Evolutionary conservation across 2,329 filamentous ascomycete genomes (phyloP).

Genomic region (Penicillium sp.): DNA sequence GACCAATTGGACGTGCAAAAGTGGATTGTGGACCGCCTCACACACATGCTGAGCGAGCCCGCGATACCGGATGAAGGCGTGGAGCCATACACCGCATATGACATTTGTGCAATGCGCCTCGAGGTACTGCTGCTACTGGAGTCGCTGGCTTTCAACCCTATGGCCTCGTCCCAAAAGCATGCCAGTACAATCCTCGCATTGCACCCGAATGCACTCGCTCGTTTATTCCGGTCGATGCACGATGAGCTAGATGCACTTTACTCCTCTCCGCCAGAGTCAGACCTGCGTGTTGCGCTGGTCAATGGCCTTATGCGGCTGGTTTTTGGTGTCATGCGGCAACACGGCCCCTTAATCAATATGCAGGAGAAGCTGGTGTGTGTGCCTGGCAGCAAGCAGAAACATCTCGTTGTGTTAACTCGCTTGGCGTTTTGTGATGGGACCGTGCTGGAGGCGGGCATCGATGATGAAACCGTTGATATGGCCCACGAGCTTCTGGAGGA

Average conservation of each 20-base stretch:
- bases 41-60: slow-evolving; percentile 57
- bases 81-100: slow-evolving; percentile 38
- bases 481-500: slow-evolving; percentile 81
- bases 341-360: slow-evolving; percentile 66
- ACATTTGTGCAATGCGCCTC: slow-evolving; percentile 46
- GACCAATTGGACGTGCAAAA: slow-evolving; percentile 45
- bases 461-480: slow-evolving; percentile 73
- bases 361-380: slow-evolving; percentile 69
- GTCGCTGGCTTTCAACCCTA: slow-evolving; percentile 43
- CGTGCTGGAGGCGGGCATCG: slow-evolving; percentile 73
- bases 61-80: slow-evolving; percentile 49
- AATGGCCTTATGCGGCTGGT: slow-evolving; percentile 63
- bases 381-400: slow-evolving; percentile 74
- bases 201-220: slow-evolving; percentile 69
- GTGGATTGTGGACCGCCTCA: slow-evolving; percentile 57
- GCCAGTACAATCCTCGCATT: slow-evolving; percentile 64
- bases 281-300: slow-evolving; percentile 53
- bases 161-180: slow-evolving; percentile 61
- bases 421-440: slow-evolving; percentile 83
- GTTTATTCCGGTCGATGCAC: slow-evolving; percentile 72
- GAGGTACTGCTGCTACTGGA: slow-evolving; percentile 48
- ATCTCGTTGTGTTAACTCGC: slow-evolving; percentile 75
- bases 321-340: slow-evolving; percentile 59
- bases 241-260: slow-evolving; percentile 67
- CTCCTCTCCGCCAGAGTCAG: slow-evolving; percentile 46